These are phyloP conservation scores for Aspergillus sp. DNA, from an alignment of 2,329 filamentous ascomycete species.

Conservation along the genomic window DNA sequence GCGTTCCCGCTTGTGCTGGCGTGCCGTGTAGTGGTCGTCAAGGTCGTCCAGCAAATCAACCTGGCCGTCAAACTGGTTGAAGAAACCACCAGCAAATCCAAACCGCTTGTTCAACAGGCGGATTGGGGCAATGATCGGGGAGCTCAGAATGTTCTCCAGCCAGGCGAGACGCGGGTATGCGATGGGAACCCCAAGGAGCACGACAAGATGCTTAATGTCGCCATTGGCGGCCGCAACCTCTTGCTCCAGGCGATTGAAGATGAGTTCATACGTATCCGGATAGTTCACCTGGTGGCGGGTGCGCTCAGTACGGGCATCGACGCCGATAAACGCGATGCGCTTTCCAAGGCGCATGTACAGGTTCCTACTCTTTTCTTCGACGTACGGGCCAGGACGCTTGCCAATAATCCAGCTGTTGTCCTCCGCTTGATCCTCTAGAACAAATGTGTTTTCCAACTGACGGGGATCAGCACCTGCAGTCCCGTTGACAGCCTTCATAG, in stretches of 20 bases:
- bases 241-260: constrained; percentile 59
- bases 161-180: constrained; percentile 78
- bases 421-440: constrained; percentile 60
- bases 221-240: constrained; percentile 58
- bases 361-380: constrained; percentile 64
- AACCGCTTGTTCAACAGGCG: constrained; percentile 90
- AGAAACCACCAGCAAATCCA: constrained; percentile 80
- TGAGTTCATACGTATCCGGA: constrained; percentile 63
- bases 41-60: constrained; percentile 68
- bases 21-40: constrained; percentile 81
- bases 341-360: constrained; percentile 68
- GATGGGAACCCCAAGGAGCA: constrained; percentile 74
- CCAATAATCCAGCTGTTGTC: constrained; percentile 81
- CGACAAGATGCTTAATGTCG: constrained; percentile 65
- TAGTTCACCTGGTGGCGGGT: constrained; percentile 96
- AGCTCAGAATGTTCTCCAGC: constrained; percentile 89
- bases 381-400: constrained; percentile 69
- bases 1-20: constrained; percentile 88
- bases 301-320: constrained; percentile 69
- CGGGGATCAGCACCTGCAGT: constrained; percentile 64
- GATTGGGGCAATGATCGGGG: constrained; percentile 84
- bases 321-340: constrained; percentile 66
- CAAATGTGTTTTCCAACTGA: constrained; percentile 76
- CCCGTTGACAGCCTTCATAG: constrained; percentile 55
- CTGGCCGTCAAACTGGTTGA: constrained; percentile 89